These are phyloP conservation scores for Diaporthe citrichinensis DNA, from an alignment of 2,329 filamentous ascomycete genomes.

Conservation along the genomic window DNA sequence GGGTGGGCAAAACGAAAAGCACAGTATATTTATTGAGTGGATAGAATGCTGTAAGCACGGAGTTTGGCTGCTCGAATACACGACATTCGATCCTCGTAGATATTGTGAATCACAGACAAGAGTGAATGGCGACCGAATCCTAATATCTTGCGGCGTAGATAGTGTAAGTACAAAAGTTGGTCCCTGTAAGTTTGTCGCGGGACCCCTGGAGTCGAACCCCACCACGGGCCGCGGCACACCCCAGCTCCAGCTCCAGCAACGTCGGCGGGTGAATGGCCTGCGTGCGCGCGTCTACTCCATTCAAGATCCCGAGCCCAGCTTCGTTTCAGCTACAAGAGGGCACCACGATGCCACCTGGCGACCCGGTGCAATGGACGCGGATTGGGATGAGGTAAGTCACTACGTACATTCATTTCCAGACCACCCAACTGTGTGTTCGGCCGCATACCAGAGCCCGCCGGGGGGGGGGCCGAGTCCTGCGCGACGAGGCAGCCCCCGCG, in stretches of 20 bases:
- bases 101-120: not conserved
- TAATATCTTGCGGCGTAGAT: not conserved
- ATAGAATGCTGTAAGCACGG: not conserved
- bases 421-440: not conserved
- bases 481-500: conserved; percentile 17
- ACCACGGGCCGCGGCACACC: conserved; percentile 28
- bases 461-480: conserved; percentile 4
- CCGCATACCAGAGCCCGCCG: conserved; percentile 23
- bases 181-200: conserved; percentile 3
- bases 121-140: not conserved
- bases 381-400: conserved; percentile 75
- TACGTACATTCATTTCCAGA: conserved; percentile 25
- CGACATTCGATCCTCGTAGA: too few relatives aligned
- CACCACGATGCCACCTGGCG: conserved; percentile 43
- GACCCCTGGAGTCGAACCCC: conserved; percentile 30
- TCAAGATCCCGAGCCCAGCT: not conserved
- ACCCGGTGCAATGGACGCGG: conserved; percentile 69
- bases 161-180: not conserved
- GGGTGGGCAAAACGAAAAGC: not conserved
- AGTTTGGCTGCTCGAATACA: not conserved
- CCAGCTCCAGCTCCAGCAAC: conserved; percentile 12
- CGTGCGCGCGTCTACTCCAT: conserved; percentile 6
- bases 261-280: conserved; percentile 4
- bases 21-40: not conserved
- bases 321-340: conserved; percentile 2